Conservation (phyloP, 257 asterid genomes). For the Primulina huaijiensis region DNA sequence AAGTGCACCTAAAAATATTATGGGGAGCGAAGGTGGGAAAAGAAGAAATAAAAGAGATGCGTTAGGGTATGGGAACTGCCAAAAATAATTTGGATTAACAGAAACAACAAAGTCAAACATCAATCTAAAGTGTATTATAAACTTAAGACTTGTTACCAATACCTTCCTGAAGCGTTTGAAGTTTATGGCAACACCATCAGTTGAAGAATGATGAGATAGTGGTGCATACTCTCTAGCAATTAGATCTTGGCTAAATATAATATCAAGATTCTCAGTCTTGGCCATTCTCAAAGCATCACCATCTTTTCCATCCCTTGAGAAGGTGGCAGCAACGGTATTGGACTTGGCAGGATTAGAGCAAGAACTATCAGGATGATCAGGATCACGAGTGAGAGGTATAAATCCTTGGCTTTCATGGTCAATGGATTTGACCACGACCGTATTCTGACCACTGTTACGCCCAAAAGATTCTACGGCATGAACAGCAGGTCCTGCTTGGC, state of each 20-base stretch:
- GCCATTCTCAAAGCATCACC: constrained; percentile 34
- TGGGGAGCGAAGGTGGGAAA: background rate
- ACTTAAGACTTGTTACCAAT: constrained; percentile 7
- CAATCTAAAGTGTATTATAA: background rate
- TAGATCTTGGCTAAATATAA: constrained; percentile 77
- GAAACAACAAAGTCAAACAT: constrained; percentile 4
- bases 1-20: background rate
- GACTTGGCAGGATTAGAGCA: constrained; percentile 25
- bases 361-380: constrained; percentile 27
- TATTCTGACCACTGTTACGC: constrained; percentile 35
- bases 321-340: constrained; percentile 23
- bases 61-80: background rate
- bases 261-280: constrained; percentile 52
- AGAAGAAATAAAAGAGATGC: background rate
- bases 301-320: constrained; percentile 34
- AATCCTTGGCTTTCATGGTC: constrained; percentile 36
- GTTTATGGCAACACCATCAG: constrained; percentile 37
- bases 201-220: constrained; percentile 33
- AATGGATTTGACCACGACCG: constrained; percentile 22
- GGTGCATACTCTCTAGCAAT: constrained; percentile 52
- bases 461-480: constrained; percentile 39
- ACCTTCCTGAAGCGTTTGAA: constrained; percentile 94
- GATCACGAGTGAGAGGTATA: constrained; percentile 32
- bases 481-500: constrained; percentile 30
- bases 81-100: background rate